These are phyloP conservation scores for Grosmannia huntii DNA, from an alignment of 2,329 filamentous ascomycete species.

Conservation along the genomic window DNA sequence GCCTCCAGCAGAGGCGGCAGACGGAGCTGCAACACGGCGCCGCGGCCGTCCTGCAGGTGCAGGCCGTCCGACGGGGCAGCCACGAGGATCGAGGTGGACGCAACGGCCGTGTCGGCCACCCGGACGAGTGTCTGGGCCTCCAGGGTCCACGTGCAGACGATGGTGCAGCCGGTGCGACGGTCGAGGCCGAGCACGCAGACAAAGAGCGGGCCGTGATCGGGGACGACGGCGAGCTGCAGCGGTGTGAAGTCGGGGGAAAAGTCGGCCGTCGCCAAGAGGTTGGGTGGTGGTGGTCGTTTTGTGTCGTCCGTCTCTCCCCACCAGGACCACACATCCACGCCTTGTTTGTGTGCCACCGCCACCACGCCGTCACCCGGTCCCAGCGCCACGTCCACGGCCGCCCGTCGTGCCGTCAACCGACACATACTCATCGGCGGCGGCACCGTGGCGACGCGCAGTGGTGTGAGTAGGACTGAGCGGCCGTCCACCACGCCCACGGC, in stretches of 20 bases:
- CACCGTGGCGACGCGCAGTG: constrained; percentile 69
- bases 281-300: constrained; percentile 12
- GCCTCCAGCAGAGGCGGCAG: no score
- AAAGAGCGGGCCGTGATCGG: not conserved
- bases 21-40: constrained; percentile 29
- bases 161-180: not conserved
- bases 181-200: constrained; percentile 22
- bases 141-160: not conserved
- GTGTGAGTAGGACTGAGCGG: constrained; percentile 65
- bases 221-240: constrained; percentile 11
- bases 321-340: constrained; percentile 59
- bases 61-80: constrained; percentile 17
- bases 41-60: constrained; percentile 33
- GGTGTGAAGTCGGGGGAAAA: constrained; percentile 23
- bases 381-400: constrained; percentile 48
- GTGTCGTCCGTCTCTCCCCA: constrained; percentile 43
- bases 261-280: not conserved
- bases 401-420: constrained; percentile 55
- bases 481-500: constrained; percentile 79
- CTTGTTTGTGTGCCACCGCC: constrained; percentile 56
- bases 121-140: not conserved
- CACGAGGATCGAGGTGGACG: constrained; percentile 19
- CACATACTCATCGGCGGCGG: constrained; percentile 88
- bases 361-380: constrained; percentile 51
- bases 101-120: not conserved